Evolutionary conservation across 2,329 filamentous ascomycete genomes (phyloP), one percentile per base, ranked within the genome.

Genomic region (Diaporthe batatas): DNA sequence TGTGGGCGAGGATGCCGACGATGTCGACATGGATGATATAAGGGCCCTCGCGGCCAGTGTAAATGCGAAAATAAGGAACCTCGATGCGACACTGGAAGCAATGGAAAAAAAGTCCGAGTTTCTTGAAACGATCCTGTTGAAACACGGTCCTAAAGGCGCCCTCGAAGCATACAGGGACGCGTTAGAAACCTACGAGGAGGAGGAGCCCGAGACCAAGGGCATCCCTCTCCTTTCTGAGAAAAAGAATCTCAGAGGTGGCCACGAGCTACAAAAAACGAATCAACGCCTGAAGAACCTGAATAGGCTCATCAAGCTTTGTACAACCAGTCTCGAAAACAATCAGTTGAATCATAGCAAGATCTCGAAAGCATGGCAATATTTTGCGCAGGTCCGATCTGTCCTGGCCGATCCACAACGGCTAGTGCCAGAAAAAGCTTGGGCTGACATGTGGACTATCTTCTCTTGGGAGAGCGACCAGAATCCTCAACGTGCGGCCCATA

Each of bases 11-110:
- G 59, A 67, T 12, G 71, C 39, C 3, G 73, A 73, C 16, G 78
- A 96, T 94, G 69, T 93, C 94, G n/a, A 92, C 92, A 77, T 96
- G 95, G 76, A 96, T 91, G 65, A 96, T 86, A 78, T 91, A 92
- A 77, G 92, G 92, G 6, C 96, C 88, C 12, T 74, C 36, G 57
- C 59, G 93, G 94, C 84, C 89, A 95, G 80, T 96, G 93, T 25
- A 95, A 25, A 44, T 59, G 68, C 72, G 25, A 73, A 73, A 53
- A n/a, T 82, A 78, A 78, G 76, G 75, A 73, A 57, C 47, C 53
- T 73, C 47, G 59, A 71, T 23, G 65, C 65, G 18, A 69, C 68
- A 23, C 29, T 74, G 47, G 65, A 58, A 21, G 62, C 54, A 49
- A n/a, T 73, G 14, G 55, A 70, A 36, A 49, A 47, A 7, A 70